A percentile compares a stretch with the other conserved stretches of the same genome.
Evolutionary conservation across 1,139 yeast species (phyloP).

Genomic region (Yamadazyma trypodendri): DNA sequence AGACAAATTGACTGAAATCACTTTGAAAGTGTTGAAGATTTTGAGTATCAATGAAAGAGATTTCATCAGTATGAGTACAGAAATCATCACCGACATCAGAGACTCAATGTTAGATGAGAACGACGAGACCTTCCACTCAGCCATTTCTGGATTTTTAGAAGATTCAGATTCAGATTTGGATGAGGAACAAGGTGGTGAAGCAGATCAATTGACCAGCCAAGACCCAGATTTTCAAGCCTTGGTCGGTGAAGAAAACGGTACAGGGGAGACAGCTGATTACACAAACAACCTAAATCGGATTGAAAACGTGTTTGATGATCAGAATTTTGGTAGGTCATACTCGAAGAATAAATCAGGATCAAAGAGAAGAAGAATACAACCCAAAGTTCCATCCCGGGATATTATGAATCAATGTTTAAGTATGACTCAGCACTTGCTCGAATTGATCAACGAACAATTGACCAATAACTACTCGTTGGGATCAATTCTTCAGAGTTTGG

Average conservation of each 20-base stretch:
- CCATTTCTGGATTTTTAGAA: slow-evolving; percentile 40
- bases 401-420: slow-evolving; percentile 64
- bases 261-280: slow-evolving; percentile 21
- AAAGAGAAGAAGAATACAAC: slow-evolving; percentile 36
- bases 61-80: slow-evolving; percentile 81
- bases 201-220: not conserved
- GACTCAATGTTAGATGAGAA: slow-evolving; percentile 57
- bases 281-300: slow-evolving; percentile 20
- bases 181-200: slow-evolving; percentile 17
- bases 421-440: slow-evolving; percentile 70
- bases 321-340: slow-evolving; percentile 13
- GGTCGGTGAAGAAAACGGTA: slow-evolving; percentile 14
- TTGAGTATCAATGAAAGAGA: slow-evolving; percentile 80
- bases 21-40: slow-evolving; percentile 65
- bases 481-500: slow-evolving; percentile 72
- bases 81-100: slow-evolving; percentile 79
- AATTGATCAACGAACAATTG: slow-evolving; percentile 63
- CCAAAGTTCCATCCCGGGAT: slow-evolving; percentile 45
- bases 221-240: slow-evolving; percentile 7
- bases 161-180: slow-evolving; percentile 23
- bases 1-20: slow-evolving; percentile 53
- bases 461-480: slow-evolving; percentile 65
- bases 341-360: slow-evolving; percentile 8
- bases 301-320: slow-evolving; percentile 16
- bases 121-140: slow-evolving; percentile 55